phyloP scores from a whole-genome alignment of 192 early-diverging fungal genomes.

The Gaertneriomyces semiglobifer region DNA sequence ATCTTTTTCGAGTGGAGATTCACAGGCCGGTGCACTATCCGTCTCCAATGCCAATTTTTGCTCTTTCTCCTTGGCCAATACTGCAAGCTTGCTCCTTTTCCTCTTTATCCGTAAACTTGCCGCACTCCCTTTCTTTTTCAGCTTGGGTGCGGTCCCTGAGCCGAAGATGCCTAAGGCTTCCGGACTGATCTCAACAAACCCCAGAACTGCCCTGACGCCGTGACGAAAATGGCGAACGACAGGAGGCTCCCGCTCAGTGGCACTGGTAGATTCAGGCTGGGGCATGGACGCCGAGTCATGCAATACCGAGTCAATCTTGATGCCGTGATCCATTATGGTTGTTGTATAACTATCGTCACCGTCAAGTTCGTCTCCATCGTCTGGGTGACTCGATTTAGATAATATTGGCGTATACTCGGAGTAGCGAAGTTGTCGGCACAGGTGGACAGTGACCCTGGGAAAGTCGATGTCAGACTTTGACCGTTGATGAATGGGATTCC shows the following conservation, averaged over 20 bases:
- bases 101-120: background rate
- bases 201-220: slow-evolving; percentile 23
- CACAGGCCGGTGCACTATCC: background rate
- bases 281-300: too few relatives aligned
- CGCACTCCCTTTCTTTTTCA: background rate
- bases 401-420: too few relatives aligned
- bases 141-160: background rate
- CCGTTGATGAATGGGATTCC: too few relatives aligned
- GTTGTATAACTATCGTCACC: too few relatives aligned
- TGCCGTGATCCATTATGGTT: too few relatives aligned
- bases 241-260: slow-evolving; percentile 6
- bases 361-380: too few relatives aligned
- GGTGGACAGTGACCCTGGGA: too few relatives aligned
- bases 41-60: background rate
- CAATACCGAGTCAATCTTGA: too few relatives aligned
- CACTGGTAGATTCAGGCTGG: background rate
- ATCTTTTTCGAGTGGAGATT: background rate
- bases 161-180: slow-evolving; percentile 15
- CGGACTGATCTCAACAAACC: slow-evolving; percentile 19
- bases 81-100: background rate
- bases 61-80: background rate
- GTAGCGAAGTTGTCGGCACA: too few relatives aligned
- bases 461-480: too few relatives aligned
- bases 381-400: too few relatives aligned
- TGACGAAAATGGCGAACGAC: slow-evolving; percentile 17